Evolutionary conservation across 768 basidiomycete species (phyloP).

Genomic region (Phaffia australis): DNA sequence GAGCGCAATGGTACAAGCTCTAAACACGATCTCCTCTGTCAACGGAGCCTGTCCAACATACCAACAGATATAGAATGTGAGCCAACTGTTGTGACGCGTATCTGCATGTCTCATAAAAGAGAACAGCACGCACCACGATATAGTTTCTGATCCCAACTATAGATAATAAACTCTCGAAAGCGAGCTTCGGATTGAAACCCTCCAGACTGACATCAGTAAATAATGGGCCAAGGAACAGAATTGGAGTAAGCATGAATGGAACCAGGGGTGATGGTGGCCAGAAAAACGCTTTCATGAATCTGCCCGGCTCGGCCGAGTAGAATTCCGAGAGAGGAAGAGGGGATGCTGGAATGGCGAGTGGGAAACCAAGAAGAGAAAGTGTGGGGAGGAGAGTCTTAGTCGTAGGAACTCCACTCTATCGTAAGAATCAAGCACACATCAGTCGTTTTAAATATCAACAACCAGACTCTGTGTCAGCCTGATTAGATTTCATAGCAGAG

Average conservation of each 20-base stretch:
- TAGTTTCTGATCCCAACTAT: slow-evolving; percentile 65
- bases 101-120: neutral
- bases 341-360: neutral
- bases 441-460: too few species aligned
- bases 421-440: neutral
- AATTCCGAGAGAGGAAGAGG: neutral
- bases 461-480: too few species aligned
- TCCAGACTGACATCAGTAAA: slow-evolving; percentile 42
- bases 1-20: slow-evolving; percentile 66
- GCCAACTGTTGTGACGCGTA: neutral
- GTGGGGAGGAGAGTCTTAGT: neutral
- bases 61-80: neutral
- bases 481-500: neutral
- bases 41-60: slow-evolving; percentile 55
- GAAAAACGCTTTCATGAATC: neutral
- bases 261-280: slow-evolving; percentile 13
- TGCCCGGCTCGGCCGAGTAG: neutral
- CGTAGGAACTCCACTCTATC: slow-evolving; percentile 1
- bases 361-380: slow-evolving; percentile 24
- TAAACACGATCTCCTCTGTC: slow-evolving; percentile 86
- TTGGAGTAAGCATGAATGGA: slow-evolving; percentile 19
- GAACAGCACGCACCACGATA: slow-evolving; percentile 39
- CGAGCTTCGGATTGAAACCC: slow-evolving; percentile 35
- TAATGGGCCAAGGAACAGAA: slow-evolving; percentile 63
- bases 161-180: slow-evolving; percentile 43